Conservation (phyloP, 129 eudicot species). For the Kitagawia praeruptora region DNA sequence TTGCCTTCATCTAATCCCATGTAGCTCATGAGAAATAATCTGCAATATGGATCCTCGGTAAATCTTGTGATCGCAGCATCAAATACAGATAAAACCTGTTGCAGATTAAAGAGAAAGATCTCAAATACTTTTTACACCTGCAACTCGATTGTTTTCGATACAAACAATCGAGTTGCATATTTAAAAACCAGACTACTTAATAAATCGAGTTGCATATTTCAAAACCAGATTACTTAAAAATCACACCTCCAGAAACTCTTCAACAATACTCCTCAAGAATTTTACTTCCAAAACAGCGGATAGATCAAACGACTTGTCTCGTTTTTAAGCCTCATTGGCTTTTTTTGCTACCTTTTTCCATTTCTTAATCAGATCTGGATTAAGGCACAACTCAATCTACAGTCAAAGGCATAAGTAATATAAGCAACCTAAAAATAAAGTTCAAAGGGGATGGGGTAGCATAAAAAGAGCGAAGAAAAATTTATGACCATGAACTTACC, state of each 20-base stretch:
- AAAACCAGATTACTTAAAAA: slow-evolving; percentile 7
- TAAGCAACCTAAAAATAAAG: background rate
- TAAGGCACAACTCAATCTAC: slow-evolving; percentile 86
- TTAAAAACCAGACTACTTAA: slow-evolving; percentile 5
- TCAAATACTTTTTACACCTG: too few species aligned
- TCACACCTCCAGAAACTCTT: slow-evolving; percentile 76
- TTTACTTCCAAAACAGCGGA: slow-evolving; percentile 60
- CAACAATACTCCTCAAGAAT: slow-evolving; percentile 77
- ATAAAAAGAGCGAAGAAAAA: background rate
- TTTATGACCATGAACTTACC: slow-evolving; percentile 23
- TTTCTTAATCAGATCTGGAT: slow-evolving; percentile 74
- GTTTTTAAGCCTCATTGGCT: slow-evolving; percentile 72
- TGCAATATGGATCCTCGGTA: too few species aligned
- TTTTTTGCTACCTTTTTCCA: slow-evolving; percentile 84
- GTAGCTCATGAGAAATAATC: too few species aligned
- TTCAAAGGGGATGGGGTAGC: background rate
- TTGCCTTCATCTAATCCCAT: too few species aligned
- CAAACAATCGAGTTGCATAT: background rate
- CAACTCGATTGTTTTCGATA: background rate
- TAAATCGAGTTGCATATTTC: background rate
- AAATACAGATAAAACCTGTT: too few species aligned
- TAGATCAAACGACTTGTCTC: slow-evolving; percentile 59
- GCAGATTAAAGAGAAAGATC: too few species aligned
- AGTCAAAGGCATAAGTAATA: background rate
- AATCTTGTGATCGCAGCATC: too few species aligned